Evolutionary conservation across 768 basidiomycete genomes (phyloP).

Genomic region (Mycena capillaripes): DNA sequence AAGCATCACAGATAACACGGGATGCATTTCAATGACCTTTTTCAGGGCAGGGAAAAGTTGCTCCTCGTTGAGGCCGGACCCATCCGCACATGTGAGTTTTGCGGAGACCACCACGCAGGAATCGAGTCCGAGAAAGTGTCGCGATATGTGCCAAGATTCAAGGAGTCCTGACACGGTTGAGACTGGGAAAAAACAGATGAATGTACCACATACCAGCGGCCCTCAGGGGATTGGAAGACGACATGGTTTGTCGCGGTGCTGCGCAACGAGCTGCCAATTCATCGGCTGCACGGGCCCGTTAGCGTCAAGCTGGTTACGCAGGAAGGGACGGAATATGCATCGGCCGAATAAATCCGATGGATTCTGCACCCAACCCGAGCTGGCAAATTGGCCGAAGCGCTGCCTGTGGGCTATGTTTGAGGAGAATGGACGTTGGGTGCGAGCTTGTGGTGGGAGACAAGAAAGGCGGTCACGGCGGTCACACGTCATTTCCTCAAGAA

Average conservation of each 20-base stretch:
- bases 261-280: too few species aligned
- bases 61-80: conserved; percentile 35
- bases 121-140: conserved; percentile 50
- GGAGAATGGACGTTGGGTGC: too few species aligned
- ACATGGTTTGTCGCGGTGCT: neutral
- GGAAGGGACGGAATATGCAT: too few species aligned
- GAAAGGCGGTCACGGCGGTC: too few species aligned
- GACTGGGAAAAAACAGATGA: neutral
- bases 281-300: too few species aligned
- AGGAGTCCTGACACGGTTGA: conserved; percentile 44
- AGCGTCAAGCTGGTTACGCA: too few species aligned
- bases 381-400: too few species aligned
- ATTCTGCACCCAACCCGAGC: too few species aligned
- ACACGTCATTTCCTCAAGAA: too few species aligned
- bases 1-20: conserved; percentile 47
- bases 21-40: conserved; percentile 46
- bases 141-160: conserved; percentile 50
- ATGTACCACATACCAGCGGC: conserved; percentile 5
- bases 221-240: neutral
- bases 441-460: too few species aligned
- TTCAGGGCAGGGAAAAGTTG: conserved; percentile 45
- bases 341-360: too few species aligned
- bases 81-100: conserved; percentile 41
- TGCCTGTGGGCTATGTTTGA: too few species aligned
- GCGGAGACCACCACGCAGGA: conserved; percentile 51